Evolutionary conservation across 2,329 filamentous ascomycete species (phyloP), one percentile per base, ranked within the genome.

Genomic region (Epichloe gansuensis): DNA sequence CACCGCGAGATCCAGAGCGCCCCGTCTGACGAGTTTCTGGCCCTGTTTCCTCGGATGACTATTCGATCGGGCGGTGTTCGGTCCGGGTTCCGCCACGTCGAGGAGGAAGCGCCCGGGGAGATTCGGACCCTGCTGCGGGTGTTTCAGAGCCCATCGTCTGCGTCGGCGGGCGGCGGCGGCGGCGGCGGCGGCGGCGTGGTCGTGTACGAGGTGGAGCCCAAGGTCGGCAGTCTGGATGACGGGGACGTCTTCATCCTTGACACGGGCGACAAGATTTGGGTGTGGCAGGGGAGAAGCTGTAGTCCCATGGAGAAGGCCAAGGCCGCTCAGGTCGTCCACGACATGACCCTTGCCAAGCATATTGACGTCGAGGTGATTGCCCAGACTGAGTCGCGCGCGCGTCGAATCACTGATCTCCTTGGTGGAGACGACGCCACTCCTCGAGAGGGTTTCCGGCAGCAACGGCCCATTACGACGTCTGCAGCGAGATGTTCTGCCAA

Each of bases 221-320:
- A 68, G 0, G 82, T 78, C 75, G 59, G 69, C 58, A 84, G 78
- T 59, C 71, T 85, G 35, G 81, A 85, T 57, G 81, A 84, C 53
- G 69, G 69, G 50, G 82, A 86, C 59, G 82, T 85, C 2, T 85
- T 85, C 57, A 70, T 85, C 13, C 64, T 85, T 43, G 82, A 85
- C 57, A 72, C 72, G 50, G 75, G 75, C 25, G 70, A 77, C 48
- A 84, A 84, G 68, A 81, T 85, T 57, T 84, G 78, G 73, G 78
- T 84, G 4, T 86, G 82, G 82, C 82, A 85, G 67, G 82, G 82
- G 49, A 74, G 72, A 59, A 73, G 72, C 42, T 82, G 80, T 61
- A 81, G 76, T 46, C 82, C 81, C 0, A 83, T 84, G 78, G 82
- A 86, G 61, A 85, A 83, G 68, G 76, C 77, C 44, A 83, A 81